Evolutionary conservation across 2,329 filamentous ascomycete species (phyloP), one percentile per base, ranked within the genome.

Genomic region (Trichoderma cornu-damae): DNA sequence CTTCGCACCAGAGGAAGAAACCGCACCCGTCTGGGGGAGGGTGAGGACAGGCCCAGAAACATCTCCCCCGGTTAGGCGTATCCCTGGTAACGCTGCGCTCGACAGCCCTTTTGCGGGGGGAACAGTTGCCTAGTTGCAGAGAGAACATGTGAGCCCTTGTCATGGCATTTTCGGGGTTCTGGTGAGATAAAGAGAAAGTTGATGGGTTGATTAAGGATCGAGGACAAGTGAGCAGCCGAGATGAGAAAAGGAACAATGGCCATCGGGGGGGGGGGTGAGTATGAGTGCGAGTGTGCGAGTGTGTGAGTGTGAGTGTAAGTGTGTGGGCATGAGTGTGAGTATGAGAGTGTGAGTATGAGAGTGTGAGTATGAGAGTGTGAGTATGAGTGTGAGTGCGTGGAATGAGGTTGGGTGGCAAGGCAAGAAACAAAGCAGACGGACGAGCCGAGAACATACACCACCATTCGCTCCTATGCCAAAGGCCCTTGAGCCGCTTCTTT

Each of bases 1-100:
- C 67, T 6, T 77, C 71, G n/a, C 70, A 68, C 72, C 73, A 79
- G 20, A 78, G 62, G 58, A 77, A 80, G 63, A 79, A 77, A 6
- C 63, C 54, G 64, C 77, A 80, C 14, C 43, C 35, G 4, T 28
- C 12, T 46, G 68, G 67, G 6, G 67, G 66, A 6, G 65, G 63
- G n/a, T 63, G 58, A 6, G 64, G 62, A 62, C 77, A 79, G 8
- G 67, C 70, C 66, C 72, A 78, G 63, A 77, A 79, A 49, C 66
- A 69, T 49, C 67, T 71, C 22, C 75, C 76, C 43, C 71, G 67
- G 63, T 77, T 78, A 22, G 60, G 61, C 1, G 66, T 65, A 3
- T 71, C 62, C 57, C 74, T 77, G 50, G 68, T 72, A 28, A 73
- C 72, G 50, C 69, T 67, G n/a, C 68, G 65, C 34, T 69, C 66